A percentile compares a stretch with the other conserved stretches of the same genome.
phyloP scores from a whole-genome alignment of 1,139 yeast species.

The Trichomonascaceae sp. region DNA sequence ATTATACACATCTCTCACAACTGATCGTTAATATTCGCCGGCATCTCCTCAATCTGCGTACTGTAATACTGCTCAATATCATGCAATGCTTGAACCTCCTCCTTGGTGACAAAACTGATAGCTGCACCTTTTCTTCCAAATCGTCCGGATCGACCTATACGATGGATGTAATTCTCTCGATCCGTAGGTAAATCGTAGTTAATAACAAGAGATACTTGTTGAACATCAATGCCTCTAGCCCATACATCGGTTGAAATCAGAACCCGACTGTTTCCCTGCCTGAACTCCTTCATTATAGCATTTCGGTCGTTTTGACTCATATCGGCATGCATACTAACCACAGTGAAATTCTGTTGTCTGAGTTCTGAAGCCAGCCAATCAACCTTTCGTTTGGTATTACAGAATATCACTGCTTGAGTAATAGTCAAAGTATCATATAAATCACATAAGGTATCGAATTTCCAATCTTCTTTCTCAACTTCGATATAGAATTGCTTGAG shows the following conservation, averaged over 20 bases:
- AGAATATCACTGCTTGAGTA: constrained; percentile 93
- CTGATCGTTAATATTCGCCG: constrained; percentile 57
- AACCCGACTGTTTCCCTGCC: constrained; percentile 57
- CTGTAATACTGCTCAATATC: constrained; percentile 75
- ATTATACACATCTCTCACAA: constrained; percentile 18
- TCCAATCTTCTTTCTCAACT: constrained; percentile 92
- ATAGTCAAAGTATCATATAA: constrained; percentile 89
- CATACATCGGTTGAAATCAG: constrained; percentile 92
- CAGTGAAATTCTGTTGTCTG: constrained; percentile 76
- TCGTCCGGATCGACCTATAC: constrained; percentile 93
- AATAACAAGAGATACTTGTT: constrained; percentile 90
- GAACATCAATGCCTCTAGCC: constrained; percentile 98
- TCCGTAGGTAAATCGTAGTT: constrained; percentile 86
- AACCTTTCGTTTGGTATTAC: constrained; percentile 87
- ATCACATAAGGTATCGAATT: constrained; percentile 90
- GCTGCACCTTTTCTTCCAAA: constrained; percentile 97
- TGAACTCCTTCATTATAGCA: constrained; percentile 72
- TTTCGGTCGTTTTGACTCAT: constrained; percentile 94
- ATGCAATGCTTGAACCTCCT: constrained; percentile 53
- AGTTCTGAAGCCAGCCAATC: constrained; percentile 84
- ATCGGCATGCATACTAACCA: constrained; percentile 93
- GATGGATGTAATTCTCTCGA: constrained; percentile 83
- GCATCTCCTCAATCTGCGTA: constrained; percentile 82
- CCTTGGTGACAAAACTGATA: constrained; percentile 73
- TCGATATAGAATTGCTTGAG: constrained; percentile 81